A percentile compares a stretch with the other conserved stretches of the same genome.
Conservation (phyloP, 805 yeast genomes). For the Ogataea neopini region DNA sequence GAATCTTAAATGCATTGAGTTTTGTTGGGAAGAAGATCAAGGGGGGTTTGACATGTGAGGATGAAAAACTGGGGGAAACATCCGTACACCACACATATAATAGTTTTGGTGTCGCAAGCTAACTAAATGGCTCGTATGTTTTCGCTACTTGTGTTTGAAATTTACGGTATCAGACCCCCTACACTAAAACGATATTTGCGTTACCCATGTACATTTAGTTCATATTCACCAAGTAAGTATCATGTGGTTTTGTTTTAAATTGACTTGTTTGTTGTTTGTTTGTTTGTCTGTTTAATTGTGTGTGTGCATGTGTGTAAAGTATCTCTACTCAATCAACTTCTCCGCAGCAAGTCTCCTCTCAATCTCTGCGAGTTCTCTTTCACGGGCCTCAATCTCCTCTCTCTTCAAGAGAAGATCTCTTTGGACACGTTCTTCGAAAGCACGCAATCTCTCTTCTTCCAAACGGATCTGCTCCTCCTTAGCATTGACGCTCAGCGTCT, state of each 20-base stretch:
- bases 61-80: background rate
- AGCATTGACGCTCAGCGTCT: constrained; percentile 11
- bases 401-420: constrained; percentile 79
- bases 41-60: background rate
- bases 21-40: background rate
- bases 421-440: constrained; percentile 87
- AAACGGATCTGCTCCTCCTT: constrained; percentile 88
- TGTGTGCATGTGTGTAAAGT: background rate
- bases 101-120: no score
- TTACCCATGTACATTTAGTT: no score
- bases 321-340: constrained; percentile 14
- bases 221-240: no score
- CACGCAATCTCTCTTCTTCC: constrained; percentile 85
- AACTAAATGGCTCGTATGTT: no score
- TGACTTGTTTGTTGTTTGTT: no score
- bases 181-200: no score
- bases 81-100: background rate
- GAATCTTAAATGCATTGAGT: background rate
- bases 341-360: constrained; percentile 44
- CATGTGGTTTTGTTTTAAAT: no score
- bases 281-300: no score
- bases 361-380: constrained; percentile 79
- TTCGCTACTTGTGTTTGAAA: no score
- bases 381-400: constrained; percentile 80
- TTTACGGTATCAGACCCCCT: no score